Percentiles rank a stretch among this genome's conserved stretches.
Evolutionary conservation across 2,329 filamentous ascomycete genomes (phyloP).

Genomic region (Fusarium mexicanum): DNA sequence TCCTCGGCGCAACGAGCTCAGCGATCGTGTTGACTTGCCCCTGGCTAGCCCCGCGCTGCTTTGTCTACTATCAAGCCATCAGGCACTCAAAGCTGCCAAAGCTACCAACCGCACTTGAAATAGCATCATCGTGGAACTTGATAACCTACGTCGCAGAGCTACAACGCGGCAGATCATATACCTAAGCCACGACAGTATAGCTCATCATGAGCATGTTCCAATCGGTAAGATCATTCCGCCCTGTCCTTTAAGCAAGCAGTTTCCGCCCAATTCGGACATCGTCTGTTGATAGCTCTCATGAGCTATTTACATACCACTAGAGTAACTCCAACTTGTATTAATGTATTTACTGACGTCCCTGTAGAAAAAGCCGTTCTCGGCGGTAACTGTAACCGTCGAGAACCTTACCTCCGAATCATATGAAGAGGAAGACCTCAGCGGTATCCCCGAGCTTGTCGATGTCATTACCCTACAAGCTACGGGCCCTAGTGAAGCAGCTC

Average conservation of each 20-base stretch:
- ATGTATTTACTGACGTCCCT: not conserved
- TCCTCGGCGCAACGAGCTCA: not conserved
- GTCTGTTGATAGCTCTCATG: not conserved
- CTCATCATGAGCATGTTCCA: constrained; percentile 43
- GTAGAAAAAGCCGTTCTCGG: constrained; percentile 82
- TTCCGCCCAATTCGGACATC: not conserved
- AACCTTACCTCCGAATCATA: constrained; percentile 88
- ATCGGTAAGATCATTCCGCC: constrained; percentile 33
- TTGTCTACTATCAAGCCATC: constrained; percentile 11
- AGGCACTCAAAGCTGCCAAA: constrained; percentile 7
- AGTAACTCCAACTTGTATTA: not conserved
- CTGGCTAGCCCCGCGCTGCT: constrained; percentile 4
- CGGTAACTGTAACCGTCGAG: constrained; percentile 92
- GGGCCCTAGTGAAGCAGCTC: constrained; percentile 87
- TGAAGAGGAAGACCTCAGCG: constrained; percentile 89
- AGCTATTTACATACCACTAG: constrained; percentile 26
- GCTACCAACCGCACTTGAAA: constrained; percentile 15
- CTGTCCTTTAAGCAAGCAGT: not conserved
- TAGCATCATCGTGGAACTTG: constrained; percentile 25
- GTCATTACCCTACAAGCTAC: constrained; percentile 89
- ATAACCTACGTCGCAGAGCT: not conserved
- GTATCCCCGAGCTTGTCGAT: constrained; percentile 93
- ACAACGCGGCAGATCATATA: not conserved
- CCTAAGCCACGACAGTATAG: not conserved
- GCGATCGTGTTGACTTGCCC: not conserved